Conservation (phyloP, 2,329 filamentous ascomycete species). For the Fusarium tjaetaba region DNA sequence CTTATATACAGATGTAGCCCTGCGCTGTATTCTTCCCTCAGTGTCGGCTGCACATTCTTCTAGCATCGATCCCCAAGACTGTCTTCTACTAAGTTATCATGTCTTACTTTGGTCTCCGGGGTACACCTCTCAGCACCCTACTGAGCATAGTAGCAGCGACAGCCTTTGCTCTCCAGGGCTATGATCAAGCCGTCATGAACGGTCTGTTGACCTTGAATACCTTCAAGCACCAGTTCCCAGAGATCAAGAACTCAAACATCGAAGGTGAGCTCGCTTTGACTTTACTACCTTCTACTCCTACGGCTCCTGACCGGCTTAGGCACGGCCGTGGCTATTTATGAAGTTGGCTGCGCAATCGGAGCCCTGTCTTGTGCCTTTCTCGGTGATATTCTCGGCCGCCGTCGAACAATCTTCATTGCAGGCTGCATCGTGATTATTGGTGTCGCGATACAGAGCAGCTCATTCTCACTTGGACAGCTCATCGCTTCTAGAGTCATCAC, state of each 20-base stretch:
- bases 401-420: not conserved
- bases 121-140: not conserved
- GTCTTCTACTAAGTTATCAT: not conserved
- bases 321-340: not conserved
- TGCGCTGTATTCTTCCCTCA: fast-evolving
- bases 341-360: not conserved
- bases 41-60: no score
- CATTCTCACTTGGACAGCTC: not conserved
- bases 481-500: not conserved
- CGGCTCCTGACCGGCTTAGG: not conserved
- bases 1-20: no score
- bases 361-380: not conserved
- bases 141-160: not conserved
- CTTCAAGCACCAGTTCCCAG: not conserved
- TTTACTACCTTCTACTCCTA: fast-evolving
- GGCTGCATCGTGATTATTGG: not conserved
- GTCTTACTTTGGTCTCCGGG: not conserved
- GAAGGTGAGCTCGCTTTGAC: not conserved
- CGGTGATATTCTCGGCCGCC: not conserved
- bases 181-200: not conserved
- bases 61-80: fast-evolving
- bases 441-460: not conserved
- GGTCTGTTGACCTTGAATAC: not conserved
- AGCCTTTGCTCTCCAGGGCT: not conserved
- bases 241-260: not conserved